Conservation (phyloP, 2,329 filamentous ascomycete genomes). For the Phyllosticta citriasiana region DNA sequence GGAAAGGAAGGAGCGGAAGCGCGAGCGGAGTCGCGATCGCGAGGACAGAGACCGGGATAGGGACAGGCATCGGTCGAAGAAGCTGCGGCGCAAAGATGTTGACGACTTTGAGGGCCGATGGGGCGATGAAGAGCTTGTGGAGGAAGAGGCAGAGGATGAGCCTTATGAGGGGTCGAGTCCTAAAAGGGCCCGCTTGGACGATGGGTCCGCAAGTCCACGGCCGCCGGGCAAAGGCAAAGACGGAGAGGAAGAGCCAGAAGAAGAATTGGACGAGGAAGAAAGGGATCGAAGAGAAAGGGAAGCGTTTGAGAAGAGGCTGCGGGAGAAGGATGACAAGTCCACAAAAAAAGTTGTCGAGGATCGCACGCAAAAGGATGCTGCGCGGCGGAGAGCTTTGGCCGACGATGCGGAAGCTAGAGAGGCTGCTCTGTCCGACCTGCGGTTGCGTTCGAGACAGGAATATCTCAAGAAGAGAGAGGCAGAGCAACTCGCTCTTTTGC, state of each 20-base stretch:
- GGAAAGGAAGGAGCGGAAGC: constrained; percentile 22
- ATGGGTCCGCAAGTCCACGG: constrained; percentile 42
- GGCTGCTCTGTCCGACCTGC: constrained; percentile 68
- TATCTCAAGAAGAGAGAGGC: constrained; percentile 89
- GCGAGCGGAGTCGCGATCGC: constrained; percentile 29
- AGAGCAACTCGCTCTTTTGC: constrained; percentile 74
- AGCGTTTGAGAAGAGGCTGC: constrained; percentile 67
- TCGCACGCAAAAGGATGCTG: constrained; percentile 46
- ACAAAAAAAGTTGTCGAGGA: constrained; percentile 60
- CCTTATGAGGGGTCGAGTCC: constrained; percentile 59
- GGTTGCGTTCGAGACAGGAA: constrained; percentile 77
- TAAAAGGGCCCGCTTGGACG: constrained; percentile 43
- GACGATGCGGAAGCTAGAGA: constrained; percentile 55
- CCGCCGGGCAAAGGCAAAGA: constrained; percentile 32
- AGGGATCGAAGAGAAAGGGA: constrained; percentile 54
- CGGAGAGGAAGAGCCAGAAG: constrained; percentile 19
- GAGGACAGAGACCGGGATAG: constrained; percentile 17
- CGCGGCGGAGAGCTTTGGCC: constrained; percentile 52
- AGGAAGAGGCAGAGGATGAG: constrained; percentile 39
- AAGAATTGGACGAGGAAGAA: constrained; percentile 12
- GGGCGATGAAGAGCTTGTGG: constrained; percentile 64
- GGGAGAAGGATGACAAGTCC: constrained; percentile 58
- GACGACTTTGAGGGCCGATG: constrained; percentile 66
- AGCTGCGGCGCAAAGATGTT: constrained; percentile 37
- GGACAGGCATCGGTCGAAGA: constrained; percentile 24